Conservation (phyloP, 306 rosid species). For the Boehmeria nivea region DNA sequence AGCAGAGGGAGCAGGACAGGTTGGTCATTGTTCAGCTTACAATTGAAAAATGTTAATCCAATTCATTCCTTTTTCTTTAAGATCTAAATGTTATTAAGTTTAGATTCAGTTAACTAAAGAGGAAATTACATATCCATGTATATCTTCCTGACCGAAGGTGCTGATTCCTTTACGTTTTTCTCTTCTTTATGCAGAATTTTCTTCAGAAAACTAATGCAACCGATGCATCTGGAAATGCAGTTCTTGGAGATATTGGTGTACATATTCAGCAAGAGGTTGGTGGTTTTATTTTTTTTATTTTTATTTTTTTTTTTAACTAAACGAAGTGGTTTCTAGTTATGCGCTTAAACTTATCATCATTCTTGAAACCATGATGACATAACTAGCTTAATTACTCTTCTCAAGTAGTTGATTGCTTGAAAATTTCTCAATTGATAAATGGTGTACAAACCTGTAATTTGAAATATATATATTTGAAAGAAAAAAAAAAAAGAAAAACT, state of each 20-base stretch:
- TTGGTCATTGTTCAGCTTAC: slow-evolving; percentile 18
- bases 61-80: no score
- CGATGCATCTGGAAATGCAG: slow-evolving; percentile 90
- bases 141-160: not conserved
- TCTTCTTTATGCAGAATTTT: slow-evolving; percentile 55
- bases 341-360: not conserved
- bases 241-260: slow-evolving; percentile 86
- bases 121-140: not conserved
- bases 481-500: no score
- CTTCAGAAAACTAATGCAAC: slow-evolving; percentile 80
- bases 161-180: slow-evolving; percentile 1
- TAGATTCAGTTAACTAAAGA: not conserved
- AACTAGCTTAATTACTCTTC: no score
- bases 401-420: no score
- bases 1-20: slow-evolving; percentile 99
- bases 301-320: no score
- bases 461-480: no score
- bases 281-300: slow-evolving; percentile 13
- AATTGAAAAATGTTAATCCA: no score
- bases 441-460: no score
- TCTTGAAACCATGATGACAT: no score
- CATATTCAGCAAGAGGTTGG: slow-evolving; percentile 94
- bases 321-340: no score
- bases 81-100: not conserved
- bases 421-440: no score